A percentile compares a stretch with the other conserved stretches of the same genome.
phyloP scores from a whole-genome alignment of 306 rosid genomes.

The Cucumis melo region DNA sequence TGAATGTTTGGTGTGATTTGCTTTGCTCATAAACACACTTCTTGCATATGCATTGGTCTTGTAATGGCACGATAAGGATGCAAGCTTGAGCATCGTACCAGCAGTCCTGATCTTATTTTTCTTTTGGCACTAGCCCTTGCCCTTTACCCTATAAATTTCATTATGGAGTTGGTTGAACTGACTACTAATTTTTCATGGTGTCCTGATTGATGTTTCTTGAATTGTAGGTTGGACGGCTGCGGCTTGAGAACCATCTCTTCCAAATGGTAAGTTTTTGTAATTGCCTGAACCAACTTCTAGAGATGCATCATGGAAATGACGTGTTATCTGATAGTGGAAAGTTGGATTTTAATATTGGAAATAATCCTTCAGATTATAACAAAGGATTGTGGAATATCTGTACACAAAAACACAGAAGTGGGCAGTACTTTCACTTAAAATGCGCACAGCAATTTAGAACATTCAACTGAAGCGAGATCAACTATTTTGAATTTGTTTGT shows the following conservation, averaged over 20 bases:
- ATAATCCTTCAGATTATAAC: background rate
- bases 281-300: background rate
- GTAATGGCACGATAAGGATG: background rate
- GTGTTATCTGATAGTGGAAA: background rate
- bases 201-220: constrained; percentile 10
- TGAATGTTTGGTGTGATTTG: background rate
- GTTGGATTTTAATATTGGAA: background rate
- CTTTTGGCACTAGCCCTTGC: background rate
- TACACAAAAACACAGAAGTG: background rate
- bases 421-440: background rate
- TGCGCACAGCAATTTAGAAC: background rate
- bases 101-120: background rate
- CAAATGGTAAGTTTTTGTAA: constrained; percentile 52
- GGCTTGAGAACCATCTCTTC: constrained; percentile 53
- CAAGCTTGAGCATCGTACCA: background rate
- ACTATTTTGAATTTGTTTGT: background rate
- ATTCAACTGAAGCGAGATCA: background rate
- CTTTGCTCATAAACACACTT: background rate
- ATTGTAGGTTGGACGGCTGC: constrained; percentile 51
- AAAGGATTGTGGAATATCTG: background rate
- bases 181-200: background rate
- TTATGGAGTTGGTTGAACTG: background rate
- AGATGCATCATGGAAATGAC: background rate
- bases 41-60: background rate
- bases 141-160: background rate